A percentile compares a stretch with the other conserved stretches of the same genome.
These are phyloP conservation scores for Cadophora gregata DNA, from an alignment of 2,329 filamentous ascomycete genomes.

Conservation along the genomic window DNA sequence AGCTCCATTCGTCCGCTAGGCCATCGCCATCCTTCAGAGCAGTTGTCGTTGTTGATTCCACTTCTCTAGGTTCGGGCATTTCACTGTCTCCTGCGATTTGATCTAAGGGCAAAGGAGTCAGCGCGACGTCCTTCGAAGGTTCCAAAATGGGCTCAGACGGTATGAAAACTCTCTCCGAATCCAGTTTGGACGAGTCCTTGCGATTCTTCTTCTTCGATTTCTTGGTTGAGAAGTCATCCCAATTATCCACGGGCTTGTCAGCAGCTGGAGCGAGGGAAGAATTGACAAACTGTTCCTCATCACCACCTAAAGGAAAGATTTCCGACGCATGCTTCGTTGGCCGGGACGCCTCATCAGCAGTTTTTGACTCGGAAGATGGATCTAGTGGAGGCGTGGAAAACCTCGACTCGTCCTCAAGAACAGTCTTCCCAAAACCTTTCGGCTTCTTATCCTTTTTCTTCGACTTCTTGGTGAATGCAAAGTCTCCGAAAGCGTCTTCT, in stretches of 20 bases:
- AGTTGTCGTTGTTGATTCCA: constrained; percentile 3
- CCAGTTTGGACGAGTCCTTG: constrained; percentile 30
- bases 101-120: constrained; percentile 24
- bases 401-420: constrained; percentile 17
- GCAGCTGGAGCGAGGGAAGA: background rate
- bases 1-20: constrained; percentile 27
- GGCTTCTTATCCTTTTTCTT: constrained; percentile 30
- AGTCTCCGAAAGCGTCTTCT: constrained; percentile 25
- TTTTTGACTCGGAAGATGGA: constrained; percentile 12
- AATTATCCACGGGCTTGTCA: constrained; percentile 25
- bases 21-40: constrained; percentile 17
- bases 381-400: constrained; percentile 15
- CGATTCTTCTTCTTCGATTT: constrained; percentile 37
- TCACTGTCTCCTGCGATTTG: constrained; percentile 14
- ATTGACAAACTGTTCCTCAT: constrained; percentile 10
- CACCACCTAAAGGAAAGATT: background rate
- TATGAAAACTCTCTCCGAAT: constrained; percentile 18
- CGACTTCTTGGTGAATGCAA: constrained; percentile 22
- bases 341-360: constrained; percentile 6
- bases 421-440: constrained; percentile 19
- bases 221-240: constrained; percentile 28
- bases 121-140: constrained; percentile 19
- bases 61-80: background rate
- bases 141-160: constrained; percentile 22
- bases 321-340: constrained; percentile 1